Percentiles rank a stretch among this genome's conserved stretches.
These are phyloP conservation scores for Helotiales sp. DNA, from an alignment of 2,329 filamentous ascomycete genomes.

Conservation along the genomic window DNA sequence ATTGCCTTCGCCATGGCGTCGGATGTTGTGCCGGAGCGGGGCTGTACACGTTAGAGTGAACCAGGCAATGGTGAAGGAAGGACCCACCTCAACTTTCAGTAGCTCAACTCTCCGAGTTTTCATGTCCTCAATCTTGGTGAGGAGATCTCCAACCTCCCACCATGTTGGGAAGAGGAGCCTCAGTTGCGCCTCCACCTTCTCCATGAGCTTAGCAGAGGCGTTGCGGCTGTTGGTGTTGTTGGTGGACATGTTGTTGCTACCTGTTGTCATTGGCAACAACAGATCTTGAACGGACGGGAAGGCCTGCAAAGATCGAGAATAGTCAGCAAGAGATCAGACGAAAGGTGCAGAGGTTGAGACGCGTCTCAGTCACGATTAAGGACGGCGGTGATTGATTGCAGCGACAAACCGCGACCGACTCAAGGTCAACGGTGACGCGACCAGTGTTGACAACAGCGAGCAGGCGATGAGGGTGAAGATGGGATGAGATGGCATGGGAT, in stretches of 20 bases:
- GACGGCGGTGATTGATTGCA: not conserved
- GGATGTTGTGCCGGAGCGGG: not conserved
- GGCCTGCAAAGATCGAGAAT: not conserved
- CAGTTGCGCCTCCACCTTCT: not conserved
- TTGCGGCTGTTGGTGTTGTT: not conserved
- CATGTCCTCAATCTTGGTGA: not conserved
- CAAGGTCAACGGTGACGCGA: not conserved
- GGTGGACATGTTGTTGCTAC: not conserved
- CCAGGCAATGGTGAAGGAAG: not conserved
- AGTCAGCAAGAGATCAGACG: not conserved
- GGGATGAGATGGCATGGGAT: not conserved
- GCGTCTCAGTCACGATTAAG: not conserved
- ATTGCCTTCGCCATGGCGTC: not conserved
- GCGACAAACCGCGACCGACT: not conserved
- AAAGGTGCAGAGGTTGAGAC: not conserved
- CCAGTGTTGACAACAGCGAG: not conserved
- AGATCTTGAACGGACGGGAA: not conserved
- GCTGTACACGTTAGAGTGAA: not conserved
- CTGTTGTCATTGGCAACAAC: not conserved
- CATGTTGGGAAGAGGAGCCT: not conserved
- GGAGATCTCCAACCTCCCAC: not conserved
- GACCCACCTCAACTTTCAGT: not conserved
- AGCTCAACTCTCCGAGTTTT: not conserved
- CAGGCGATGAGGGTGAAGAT: not conserved
- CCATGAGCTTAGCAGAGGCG: not conserved